Conservation (phyloP, 1,284 basidiomycete species). For the Boletus sp. region DNA sequence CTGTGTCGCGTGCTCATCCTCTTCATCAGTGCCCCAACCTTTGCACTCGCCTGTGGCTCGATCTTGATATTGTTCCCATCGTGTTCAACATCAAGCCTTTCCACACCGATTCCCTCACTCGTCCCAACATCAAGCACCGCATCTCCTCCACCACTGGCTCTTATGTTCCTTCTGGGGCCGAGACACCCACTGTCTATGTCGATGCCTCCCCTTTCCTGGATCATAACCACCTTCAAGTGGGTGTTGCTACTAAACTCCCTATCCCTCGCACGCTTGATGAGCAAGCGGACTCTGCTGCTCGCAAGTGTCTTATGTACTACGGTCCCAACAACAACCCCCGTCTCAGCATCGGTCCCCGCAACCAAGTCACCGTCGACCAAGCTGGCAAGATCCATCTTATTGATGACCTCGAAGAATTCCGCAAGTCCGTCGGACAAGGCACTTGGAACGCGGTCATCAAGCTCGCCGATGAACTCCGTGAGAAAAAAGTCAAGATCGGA, state of each 20-base stretch:
- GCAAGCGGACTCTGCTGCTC: constrained; percentile 78
- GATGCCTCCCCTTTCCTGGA: constrained; percentile 47
- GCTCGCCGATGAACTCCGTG: constrained; percentile 74
- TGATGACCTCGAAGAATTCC: constrained; percentile 71
- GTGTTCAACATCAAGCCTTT: constrained; percentile 80
- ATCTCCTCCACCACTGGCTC: constrained; percentile 73
- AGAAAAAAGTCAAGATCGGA: constrained; percentile 79
- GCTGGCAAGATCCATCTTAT: constrained; percentile 76
- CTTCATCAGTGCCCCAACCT: constrained; percentile 59
- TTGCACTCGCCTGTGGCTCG: constrained; percentile 73
- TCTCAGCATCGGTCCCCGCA: constrained; percentile 71
- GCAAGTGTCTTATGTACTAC: constrained; percentile 77
- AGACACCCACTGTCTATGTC: constrained; percentile 67
- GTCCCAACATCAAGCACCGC: constrained; percentile 72
- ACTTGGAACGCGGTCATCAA: constrained; percentile 78
- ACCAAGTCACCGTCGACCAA: constrained; percentile 76
- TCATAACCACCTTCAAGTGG: constrained; percentile 38
- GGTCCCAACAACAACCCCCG: constrained; percentile 78
- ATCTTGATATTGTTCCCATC: constrained; percentile 71
- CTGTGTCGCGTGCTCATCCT: constrained; percentile 7
- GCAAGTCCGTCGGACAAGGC: constrained; percentile 59
- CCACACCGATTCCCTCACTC: constrained; percentile 71
- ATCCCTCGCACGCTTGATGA: constrained; percentile 75
- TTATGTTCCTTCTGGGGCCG: constrained; percentile 65
- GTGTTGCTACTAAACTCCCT: constrained; percentile 56